Evolutionary conservation across 108 stramenopile genomes (phyloP), one percentile per base, ranked within the genome.

Genomic region (Bacterosira constricta): DNA sequence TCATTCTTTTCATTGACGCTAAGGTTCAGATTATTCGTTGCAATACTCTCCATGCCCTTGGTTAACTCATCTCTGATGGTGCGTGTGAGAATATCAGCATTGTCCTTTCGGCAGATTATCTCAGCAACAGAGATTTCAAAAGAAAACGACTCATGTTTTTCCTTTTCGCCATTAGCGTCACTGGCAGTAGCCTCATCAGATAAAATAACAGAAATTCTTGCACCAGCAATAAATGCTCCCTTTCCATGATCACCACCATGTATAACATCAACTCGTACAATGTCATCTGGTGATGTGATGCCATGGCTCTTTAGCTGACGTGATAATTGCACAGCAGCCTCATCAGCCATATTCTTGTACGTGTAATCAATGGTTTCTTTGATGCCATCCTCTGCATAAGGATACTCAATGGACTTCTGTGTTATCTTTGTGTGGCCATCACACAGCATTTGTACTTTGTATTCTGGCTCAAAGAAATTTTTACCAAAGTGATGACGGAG

Each of bases 91-190:
- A 53, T 27, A 15, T 5, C 15, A 4, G 26, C 52, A 4, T 23
- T 53, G 29, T 53, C 52, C 27, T 53, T 53, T 53, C 52, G 52
- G 29, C 52, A 53, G 3, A 53, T 53, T 29, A 53, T 15, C 52
- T 53, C 52, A 30, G 26, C 25, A 3, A 53, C 52, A 11, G 27
- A 53, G 6, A 53, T 27, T 53, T 53, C 52, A 13, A 53, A 53
- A n/a, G n/a, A n/a, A n/a, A n/a, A n/a, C n/a, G n/a, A n/a, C 6
- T 53, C 29, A 15, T 27, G 15, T 53, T 15, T 53, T 27, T 30
- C 1, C 26, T 27, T 27, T n/a, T n/a, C n/a, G n/a, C n/a, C n/a
- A n/a, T n/a, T n/a, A n/a, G n/a, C n/a, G n/a, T n/a, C n/a, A n/a
- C n/a, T n/a, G n/a, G n/a, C n/a, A n/a, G n/a, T n/a, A n/a, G n/a